Evolutionary conservation across 2,329 filamentous ascomycete species (phyloP).

Genomic region (Ophiostoma pallidulum): DNA sequence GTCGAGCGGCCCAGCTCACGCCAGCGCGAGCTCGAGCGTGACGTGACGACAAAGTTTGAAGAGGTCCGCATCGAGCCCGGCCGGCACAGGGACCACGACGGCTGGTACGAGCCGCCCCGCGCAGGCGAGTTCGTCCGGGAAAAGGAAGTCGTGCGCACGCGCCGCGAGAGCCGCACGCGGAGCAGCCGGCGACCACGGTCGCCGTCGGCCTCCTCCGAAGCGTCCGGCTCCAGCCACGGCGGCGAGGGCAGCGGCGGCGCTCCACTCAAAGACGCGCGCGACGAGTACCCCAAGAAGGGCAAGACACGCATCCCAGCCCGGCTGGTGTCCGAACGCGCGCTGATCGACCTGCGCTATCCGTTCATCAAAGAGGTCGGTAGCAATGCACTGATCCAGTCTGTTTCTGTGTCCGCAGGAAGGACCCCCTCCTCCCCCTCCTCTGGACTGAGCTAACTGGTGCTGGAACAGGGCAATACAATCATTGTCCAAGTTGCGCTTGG

Average conservation of each 20-base stretch:
- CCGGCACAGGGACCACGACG: not conserved
- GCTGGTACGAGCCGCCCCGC: not conserved
- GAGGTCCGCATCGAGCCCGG: slow-evolving; percentile 41
- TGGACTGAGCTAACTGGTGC: too few species aligned
- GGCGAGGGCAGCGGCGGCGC: slow-evolving; percentile 40
- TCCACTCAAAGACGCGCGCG: slow-evolving; percentile 33
- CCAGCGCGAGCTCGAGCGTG: not conserved
- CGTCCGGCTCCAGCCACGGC: slow-evolving; percentile 32
- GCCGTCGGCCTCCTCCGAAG: slow-evolving; percentile 20
- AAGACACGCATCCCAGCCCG: slow-evolving; percentile 81
- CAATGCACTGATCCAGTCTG: too few species aligned
- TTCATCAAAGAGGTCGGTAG: slow-evolving; percentile 70
- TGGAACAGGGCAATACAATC: slow-evolving; percentile 60
- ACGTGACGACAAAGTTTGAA: not conserved
- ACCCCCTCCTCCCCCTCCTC: too few species aligned
- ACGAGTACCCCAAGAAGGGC: slow-evolving; percentile 68
- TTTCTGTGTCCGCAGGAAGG: too few species aligned
- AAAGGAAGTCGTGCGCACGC: slow-evolving; percentile 46
- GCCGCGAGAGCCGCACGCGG: slow-evolving; percentile 30
- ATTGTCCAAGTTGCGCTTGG: slow-evolving; percentile 77
- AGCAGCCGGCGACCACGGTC: not conserved
- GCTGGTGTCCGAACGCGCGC: slow-evolving; percentile 68
- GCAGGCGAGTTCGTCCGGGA: slow-evolving; percentile 43
- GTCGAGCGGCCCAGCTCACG: not conserved
- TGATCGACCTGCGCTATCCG: slow-evolving; percentile 78